Percentiles rank a stretch among this genome's conserved stretches.
phyloP scores from a whole-genome alignment of 306 rosid genomes.

The Oemleria cerasiformis region DNA sequence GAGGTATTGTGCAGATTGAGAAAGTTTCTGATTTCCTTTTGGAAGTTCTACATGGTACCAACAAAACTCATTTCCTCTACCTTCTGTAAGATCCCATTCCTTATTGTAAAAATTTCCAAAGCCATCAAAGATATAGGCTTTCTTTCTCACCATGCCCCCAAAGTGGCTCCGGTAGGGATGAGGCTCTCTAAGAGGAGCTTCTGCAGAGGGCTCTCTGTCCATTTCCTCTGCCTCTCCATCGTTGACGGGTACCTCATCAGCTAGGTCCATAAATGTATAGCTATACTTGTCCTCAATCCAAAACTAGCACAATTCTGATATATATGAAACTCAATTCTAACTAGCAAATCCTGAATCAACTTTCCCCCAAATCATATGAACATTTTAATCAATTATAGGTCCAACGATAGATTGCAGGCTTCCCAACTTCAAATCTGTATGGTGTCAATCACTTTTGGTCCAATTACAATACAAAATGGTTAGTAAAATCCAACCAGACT shows the following conservation, averaged over 20 bases:
- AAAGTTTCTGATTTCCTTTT: slow-evolving; percentile 64
- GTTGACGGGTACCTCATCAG: slow-evolving; percentile 29
- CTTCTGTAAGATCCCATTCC: slow-evolving; percentile 79
- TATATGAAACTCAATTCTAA: slow-evolving; percentile 14
- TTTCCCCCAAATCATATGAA: slow-evolving; percentile 13
- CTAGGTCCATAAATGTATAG: slow-evolving; percentile 50
- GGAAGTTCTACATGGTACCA: slow-evolving; percentile 99
- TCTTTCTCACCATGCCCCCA: slow-evolving; percentile 66
- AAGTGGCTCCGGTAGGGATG: slow-evolving; percentile 32
- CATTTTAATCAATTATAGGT: neutral
- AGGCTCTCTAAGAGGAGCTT: slow-evolving; percentile 37
- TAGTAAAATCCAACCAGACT: neutral
- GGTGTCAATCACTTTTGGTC: slow-evolving; percentile 6
- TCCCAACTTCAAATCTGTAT: slow-evolving; percentile 24
- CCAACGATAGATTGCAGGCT: slow-evolving; percentile 5
- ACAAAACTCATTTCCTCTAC: slow-evolving; percentile 69
- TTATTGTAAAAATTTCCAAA: slow-evolving; percentile 61
- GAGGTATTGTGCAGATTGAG: slow-evolving; percentile 81
- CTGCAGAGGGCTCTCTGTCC: slow-evolving; percentile 41
- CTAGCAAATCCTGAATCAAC: slow-evolving; percentile 25
- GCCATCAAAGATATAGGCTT: slow-evolving; percentile 88
- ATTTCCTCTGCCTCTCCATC: slow-evolving; percentile 50
- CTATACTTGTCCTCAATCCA: slow-evolving; percentile 26
- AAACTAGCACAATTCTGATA: slow-evolving; percentile 8
- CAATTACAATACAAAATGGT: neutral